phyloP scores from a whole-genome alignment of 352 stramenopile species.

The Peronospora belbahrii region DNA sequence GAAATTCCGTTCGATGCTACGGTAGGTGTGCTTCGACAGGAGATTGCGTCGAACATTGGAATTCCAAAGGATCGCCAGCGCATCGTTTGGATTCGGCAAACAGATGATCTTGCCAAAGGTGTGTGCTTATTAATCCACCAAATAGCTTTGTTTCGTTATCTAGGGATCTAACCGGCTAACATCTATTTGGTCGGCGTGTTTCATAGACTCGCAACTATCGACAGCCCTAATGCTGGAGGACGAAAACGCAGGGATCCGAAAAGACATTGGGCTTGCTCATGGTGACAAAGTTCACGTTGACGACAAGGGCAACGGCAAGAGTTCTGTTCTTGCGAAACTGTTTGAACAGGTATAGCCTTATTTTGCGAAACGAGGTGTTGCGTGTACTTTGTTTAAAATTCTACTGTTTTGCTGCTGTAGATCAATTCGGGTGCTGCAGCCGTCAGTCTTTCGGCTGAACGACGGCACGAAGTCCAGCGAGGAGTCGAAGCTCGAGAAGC shows the following conservation, averaged over 20 bases:
- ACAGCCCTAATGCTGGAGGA: slow-evolving; percentile 65
- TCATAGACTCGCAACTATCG: slow-evolving; percentile 58
- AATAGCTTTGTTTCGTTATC: not conserved
- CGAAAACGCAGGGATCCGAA: slow-evolving; percentile 58
- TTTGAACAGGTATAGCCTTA: slow-evolving; percentile 54
- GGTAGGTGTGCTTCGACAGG: slow-evolving; percentile 57
- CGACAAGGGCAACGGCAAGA: slow-evolving; percentile 66
- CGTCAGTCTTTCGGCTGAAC: slow-evolving; percentile 79
- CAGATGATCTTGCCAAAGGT: slow-evolving; percentile 80
- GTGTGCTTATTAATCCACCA: not conserved
- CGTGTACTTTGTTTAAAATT: not conserved
- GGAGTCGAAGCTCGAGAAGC: slow-evolving; percentile 78
- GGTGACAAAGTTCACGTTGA: slow-evolving; percentile 87
- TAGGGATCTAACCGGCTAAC: not conserved
- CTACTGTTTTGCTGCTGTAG: slow-evolving; percentile 22
- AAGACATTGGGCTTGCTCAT: slow-evolving; percentile 77
- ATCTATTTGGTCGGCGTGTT: not conserved
- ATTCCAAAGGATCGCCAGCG: slow-evolving; percentile 74
- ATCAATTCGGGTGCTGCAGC: slow-evolving; percentile 78
- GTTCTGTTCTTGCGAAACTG: slow-evolving; percentile 74
- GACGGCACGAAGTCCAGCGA: slow-evolving; percentile 81
- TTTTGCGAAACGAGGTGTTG: not conserved
- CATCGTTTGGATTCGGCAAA: slow-evolving; percentile 87
- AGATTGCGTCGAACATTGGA: slow-evolving; percentile 75
- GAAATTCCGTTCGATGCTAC: slow-evolving; percentile 78